These are phyloP conservation scores for Paramecium primaurelia DNA, from an alignment of 73 alveolate genomes.

Conservation along the genomic window DNA sequence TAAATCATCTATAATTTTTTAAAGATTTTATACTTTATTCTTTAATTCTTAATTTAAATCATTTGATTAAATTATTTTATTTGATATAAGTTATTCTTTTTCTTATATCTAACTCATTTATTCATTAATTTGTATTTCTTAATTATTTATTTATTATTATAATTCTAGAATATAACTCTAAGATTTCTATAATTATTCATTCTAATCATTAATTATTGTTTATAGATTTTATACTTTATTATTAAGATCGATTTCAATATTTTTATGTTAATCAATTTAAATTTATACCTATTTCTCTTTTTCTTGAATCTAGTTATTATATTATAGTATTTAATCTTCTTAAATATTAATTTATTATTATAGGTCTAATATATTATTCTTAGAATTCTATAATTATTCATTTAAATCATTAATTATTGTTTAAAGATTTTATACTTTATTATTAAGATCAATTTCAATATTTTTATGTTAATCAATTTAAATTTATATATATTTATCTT, in stretches of 20 bases:
- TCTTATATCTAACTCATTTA: no score
- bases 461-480: not conserved
- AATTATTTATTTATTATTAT: not conserved
- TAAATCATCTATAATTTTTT: no score
- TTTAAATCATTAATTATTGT: not conserved
- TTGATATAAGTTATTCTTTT: not conserved
- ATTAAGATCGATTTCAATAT: no score
- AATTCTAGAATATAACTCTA: not conserved
- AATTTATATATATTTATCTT: not conserved
- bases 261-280: no score
- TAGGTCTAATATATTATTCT: not conserved
- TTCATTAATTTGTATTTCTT: not conserved
- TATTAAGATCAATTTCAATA: not conserved
- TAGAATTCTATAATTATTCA: not conserved
- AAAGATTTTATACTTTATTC: no score
- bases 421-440: not conserved
- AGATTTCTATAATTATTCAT: not conserved
- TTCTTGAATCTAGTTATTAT: not conserved
- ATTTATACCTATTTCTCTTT: not conserved
- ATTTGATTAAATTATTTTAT: no score
- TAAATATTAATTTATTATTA: no score
- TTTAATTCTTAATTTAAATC: no score
- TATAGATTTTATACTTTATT: no score
- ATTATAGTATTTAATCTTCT: not conserved
- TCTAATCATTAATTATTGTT: not conserved